Conservation (phyloP, 176 grass and related monocot species). For the Chrysopogon serrulatus region DNA sequence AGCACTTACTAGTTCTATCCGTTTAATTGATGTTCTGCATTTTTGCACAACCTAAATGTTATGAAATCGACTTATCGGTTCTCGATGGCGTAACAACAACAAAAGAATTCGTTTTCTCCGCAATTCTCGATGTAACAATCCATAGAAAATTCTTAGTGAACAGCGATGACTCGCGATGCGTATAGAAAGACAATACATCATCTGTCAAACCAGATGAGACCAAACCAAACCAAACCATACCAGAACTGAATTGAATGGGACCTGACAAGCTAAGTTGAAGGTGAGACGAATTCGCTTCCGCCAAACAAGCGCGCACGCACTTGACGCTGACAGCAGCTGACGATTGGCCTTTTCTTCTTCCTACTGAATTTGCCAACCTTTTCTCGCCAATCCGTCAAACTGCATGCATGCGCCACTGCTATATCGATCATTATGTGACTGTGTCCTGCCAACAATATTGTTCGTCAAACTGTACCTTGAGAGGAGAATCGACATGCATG, state of each 20-base stretch:
- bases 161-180: too few species aligned
- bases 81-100: too few species aligned
- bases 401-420: not conserved
- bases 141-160: too few species aligned
- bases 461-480: too few species aligned
- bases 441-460: not conserved
- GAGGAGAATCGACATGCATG: too few species aligned
- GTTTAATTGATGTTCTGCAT: too few species aligned
- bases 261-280: not conserved
- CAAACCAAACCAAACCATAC: not conserved
- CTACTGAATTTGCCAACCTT: not conserved
- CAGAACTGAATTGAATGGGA: not conserved
- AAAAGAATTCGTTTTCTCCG: too few species aligned
- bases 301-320: not conserved
- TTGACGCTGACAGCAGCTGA: not conserved
- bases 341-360: not conserved
- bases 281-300: not conserved
- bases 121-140: too few species aligned
- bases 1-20: too few species aligned
- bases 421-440: not conserved
- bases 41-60: too few species aligned
- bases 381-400: not conserved
- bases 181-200: not conserved
- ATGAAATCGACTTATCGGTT: too few species aligned
- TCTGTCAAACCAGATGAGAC: too few species aligned